Conservation (phyloP, 768 basidiomycete genomes). For the Leccinum disarticulatum region DNA sequence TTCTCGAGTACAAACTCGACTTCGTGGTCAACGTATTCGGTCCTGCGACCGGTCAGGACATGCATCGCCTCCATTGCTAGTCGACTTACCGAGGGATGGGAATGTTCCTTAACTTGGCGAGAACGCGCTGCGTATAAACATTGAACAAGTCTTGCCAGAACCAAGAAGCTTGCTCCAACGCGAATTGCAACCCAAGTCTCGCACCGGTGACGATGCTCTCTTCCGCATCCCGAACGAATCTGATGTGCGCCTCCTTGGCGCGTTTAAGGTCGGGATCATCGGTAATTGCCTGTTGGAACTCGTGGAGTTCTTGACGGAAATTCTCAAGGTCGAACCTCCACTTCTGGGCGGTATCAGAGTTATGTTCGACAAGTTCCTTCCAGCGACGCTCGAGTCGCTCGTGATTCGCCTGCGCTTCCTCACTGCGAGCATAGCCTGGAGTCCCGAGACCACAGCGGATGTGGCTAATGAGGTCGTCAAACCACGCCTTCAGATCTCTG, state of each 20-base stretch:
- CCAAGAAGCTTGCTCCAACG: constrained; percentile 66
- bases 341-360: constrained; percentile 41
- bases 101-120: constrained; percentile 53
- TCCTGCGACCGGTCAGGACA: constrained; percentile 39
- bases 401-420: constrained; percentile 41
- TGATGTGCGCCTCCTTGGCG: constrained; percentile 47
- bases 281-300: constrained; percentile 46
- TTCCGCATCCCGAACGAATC: constrained; percentile 51
- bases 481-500: constrained; percentile 50
- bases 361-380: constrained; percentile 45
- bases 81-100: constrained; percentile 64
- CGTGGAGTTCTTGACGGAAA: constrained; percentile 45
- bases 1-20: constrained; percentile 77
- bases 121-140: constrained; percentile 66
- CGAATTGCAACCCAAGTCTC: constrained; percentile 46
- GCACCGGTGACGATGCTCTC: constrained; percentile 38
- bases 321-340: constrained; percentile 52
- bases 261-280: constrained; percentile 50
- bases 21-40: constrained; percentile 67
- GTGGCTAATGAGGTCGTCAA: constrained; percentile 51
- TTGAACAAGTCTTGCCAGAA: constrained; percentile 82
- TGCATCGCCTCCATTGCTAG: neutral
- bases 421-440: constrained; percentile 51
- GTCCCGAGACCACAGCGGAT: constrained; percentile 48
- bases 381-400: constrained; percentile 51